phyloP scores from a whole-genome alignment of 1,139 yeast genomes.

The Ogataea hybrid region DNA sequence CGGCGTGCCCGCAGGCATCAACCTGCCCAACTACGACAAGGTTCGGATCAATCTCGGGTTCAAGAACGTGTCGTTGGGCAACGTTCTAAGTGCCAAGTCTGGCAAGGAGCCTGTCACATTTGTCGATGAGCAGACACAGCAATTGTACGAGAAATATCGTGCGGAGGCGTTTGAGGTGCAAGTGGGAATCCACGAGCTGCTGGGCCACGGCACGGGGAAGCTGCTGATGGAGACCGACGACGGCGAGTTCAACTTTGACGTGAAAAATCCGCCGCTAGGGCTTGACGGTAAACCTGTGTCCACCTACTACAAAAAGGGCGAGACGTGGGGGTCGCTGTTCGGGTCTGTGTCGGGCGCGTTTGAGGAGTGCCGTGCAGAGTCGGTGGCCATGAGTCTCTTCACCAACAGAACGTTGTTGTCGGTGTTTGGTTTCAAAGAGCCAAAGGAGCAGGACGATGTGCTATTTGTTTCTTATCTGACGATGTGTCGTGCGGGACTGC shows the following conservation, averaged over 20 bases:
- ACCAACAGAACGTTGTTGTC: slow-evolving; percentile 65
- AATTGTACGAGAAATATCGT: slow-evolving; percentile 65
- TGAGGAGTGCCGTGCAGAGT: slow-evolving; percentile 92
- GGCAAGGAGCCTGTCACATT: slow-evolving; percentile 71
- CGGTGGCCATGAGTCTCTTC: slow-evolving; percentile 79
- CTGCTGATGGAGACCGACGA: slow-evolving; percentile 59
- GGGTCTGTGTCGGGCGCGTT: slow-evolving; percentile 82
- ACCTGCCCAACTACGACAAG: slow-evolving; percentile 89
- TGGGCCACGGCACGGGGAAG: slow-evolving; percentile 94
- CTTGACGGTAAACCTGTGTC: slow-evolving; percentile 55
- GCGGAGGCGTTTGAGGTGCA: slow-evolving; percentile 88
- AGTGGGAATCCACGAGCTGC: slow-evolving; percentile 86
- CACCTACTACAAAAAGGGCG: slow-evolving; percentile 73
- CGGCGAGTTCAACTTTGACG: slow-evolving; percentile 71
- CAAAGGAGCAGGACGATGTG: slow-evolving; percentile 61
- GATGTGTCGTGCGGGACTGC: slow-evolving; percentile 86
- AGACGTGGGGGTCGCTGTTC: slow-evolving; percentile 87
- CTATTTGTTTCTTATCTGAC: slow-evolving; percentile 65
- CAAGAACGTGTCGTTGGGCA: slow-evolving; percentile 86
- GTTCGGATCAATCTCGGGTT: slow-evolving; percentile 80
- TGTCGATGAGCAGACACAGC: slow-evolving; percentile 50
- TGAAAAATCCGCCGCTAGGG: slow-evolving; percentile 53
- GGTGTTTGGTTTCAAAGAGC: slow-evolving; percentile 64
- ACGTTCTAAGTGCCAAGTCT: slow-evolving; percentile 75
- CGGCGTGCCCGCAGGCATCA: slow-evolving; percentile 91